Conservation (phyloP, 1,139 yeast genomes). For the Taphrina betulina region DNA sequence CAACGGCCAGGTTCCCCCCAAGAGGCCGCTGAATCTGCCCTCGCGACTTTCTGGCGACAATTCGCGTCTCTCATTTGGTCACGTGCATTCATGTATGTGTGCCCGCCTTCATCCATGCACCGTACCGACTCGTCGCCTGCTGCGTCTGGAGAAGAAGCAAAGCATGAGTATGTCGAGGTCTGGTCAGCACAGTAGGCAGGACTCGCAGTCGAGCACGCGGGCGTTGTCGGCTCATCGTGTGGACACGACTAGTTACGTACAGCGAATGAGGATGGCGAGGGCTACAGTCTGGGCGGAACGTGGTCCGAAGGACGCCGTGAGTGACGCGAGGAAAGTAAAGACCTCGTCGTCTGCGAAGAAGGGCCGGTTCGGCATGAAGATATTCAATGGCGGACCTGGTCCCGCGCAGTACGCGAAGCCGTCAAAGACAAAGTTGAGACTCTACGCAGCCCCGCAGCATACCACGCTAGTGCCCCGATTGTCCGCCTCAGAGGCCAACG, state of each 20-base stretch:
- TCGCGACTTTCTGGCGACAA: too few relatives aligned
- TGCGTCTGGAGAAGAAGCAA: too few relatives aligned
- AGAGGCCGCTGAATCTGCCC: too few relatives aligned
- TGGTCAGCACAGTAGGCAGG: conserved; percentile 2
- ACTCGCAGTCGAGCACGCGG: conserved; percentile 10
- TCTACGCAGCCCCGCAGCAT: conserved; percentile 34
- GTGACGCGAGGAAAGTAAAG: conserved; percentile 19
- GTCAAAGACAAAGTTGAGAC: conserved; percentile 15
- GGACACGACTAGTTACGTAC: conserved; percentile 28
- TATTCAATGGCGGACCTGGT: background rate
- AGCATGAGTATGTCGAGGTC: too few relatives aligned
- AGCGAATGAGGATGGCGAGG: conserved; percentile 30
- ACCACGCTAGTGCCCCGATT: conserved; percentile 34
- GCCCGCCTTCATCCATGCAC: too few relatives aligned
- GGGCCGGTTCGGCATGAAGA: conserved; percentile 27
- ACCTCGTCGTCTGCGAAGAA: conserved; percentile 13
- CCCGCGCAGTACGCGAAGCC: conserved; percentile 15
- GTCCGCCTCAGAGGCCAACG: conserved; percentile 35
- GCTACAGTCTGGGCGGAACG: conserved; percentile 36
- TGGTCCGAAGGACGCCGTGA: conserved; percentile 32
- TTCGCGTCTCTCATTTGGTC: too few relatives aligned
- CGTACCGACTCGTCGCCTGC: too few relatives aligned
- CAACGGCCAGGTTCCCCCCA: too few relatives aligned
- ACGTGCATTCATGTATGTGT: too few relatives aligned
- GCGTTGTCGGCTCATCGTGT: conserved; percentile 2